phyloP scores from a whole-genome alignment of 345 rosid species.

The Salix viminalis region DNA sequence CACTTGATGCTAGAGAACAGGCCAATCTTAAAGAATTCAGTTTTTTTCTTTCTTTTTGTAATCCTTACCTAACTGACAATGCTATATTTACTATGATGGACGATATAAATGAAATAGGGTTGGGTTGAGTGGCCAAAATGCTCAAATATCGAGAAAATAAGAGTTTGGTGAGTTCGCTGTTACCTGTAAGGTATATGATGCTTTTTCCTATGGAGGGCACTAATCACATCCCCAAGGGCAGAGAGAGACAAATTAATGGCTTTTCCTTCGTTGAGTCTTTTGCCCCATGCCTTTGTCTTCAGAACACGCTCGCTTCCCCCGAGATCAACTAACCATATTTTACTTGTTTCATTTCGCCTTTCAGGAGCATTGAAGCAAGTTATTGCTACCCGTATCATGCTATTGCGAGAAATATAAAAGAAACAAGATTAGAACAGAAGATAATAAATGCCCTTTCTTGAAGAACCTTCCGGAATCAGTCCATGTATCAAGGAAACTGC shows the following conservation, averaged over 20 bases:
- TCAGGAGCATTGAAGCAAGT: constrained; percentile 54
- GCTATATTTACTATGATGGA: not conserved
- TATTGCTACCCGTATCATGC: constrained; percentile 65
- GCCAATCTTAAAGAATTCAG: not conserved
- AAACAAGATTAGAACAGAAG: not conserved
- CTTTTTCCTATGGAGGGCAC: constrained; percentile 66
- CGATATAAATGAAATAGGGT: not conserved
- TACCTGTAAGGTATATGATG: constrained; percentile 74
- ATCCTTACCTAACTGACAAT: not conserved
- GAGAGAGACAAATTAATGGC: constrained; percentile 82
- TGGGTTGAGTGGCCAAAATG: not conserved
- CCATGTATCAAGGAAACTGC: not conserved
- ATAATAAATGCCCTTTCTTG: not conserved
- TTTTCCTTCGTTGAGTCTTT: constrained; percentile 87
- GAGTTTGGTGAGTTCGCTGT: constrained; percentile 2
- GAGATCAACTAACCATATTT: constrained; percentile 75
- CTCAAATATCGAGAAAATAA: not conserved
- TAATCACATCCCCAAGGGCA: constrained; percentile 74
- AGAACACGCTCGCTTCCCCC: constrained; percentile 88
- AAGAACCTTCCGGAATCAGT: constrained; percentile 2
- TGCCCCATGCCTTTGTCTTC: constrained; percentile 77
- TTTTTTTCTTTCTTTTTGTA: not conserved
- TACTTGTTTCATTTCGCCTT: constrained; percentile 56
- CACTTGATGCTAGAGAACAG: not conserved
- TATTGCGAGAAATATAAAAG: constrained; percentile 18